Conservation (phyloP, 306 rosid species). For the Herpetospermum pedunculosum region DNA sequence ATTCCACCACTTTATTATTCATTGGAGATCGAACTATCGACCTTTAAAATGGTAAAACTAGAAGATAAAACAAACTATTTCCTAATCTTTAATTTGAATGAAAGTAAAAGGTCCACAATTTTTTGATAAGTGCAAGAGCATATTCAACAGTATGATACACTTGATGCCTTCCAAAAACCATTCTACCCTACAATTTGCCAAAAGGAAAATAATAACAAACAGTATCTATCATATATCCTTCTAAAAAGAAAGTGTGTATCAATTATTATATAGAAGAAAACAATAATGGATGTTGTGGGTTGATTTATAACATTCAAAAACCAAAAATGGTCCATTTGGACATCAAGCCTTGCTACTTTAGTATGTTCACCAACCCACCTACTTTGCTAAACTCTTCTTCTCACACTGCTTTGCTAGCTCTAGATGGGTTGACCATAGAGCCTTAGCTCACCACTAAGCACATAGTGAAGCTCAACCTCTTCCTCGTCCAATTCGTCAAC, state of each 20-base stretch:
- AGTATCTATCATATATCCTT: neutral
- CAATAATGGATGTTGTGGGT: neutral
- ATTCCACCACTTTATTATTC: neutral
- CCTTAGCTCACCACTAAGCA: neutral
- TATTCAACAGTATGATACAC: slow-evolving; percentile 3
- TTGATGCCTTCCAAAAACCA: neutral
- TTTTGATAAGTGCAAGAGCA: slow-evolving; percentile 7
- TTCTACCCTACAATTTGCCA: neutral
- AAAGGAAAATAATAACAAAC: neutral
- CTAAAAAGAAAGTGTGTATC: neutral
- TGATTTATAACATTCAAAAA: neutral
- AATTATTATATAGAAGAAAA: neutral
- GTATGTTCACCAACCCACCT: neutral
- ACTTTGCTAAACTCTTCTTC: neutral
- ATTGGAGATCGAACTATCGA: too few relatives aligned
- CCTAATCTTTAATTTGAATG: too few relatives aligned
- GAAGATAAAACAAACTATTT: too few relatives aligned
- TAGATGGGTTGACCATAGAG: neutral
- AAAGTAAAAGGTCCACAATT: neutral
- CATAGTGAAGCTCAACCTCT: neutral
- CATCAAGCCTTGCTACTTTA: neutral
- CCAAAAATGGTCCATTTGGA: neutral
- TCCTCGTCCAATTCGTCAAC: neutral
- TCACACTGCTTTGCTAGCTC: neutral
- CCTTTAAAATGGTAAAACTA: too few relatives aligned